These are phyloP conservation scores for Emergomyces orientalis DNA, from an alignment of 2,329 filamentous ascomycete species.

Conservation along the genomic window DNA sequence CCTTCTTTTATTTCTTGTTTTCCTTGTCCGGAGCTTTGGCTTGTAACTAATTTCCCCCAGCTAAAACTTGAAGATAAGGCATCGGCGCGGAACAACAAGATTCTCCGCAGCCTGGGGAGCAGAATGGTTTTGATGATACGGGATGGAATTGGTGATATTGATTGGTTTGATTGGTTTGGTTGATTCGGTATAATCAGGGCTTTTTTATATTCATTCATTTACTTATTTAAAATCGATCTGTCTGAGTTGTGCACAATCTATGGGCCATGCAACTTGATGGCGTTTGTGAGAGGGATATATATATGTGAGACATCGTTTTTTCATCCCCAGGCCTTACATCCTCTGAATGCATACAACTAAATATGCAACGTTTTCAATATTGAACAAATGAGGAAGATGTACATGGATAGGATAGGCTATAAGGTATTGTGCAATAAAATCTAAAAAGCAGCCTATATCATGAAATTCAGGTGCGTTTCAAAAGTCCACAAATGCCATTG, in stretches of 20 bases:
- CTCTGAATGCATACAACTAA: too few relatives aligned
- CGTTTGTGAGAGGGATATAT: background rate
- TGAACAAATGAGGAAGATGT: background rate
- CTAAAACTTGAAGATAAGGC: background rate
- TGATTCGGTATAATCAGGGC: background rate
- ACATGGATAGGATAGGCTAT: background rate
- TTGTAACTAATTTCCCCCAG: background rate
- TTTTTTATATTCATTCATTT: background rate
- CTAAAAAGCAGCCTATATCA: background rate
- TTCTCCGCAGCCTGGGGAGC: background rate
- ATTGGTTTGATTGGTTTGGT: background rate
- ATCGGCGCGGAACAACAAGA: constrained; percentile 4
- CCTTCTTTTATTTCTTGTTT: background rate
- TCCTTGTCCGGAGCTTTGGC: background rate
- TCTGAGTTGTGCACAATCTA: background rate
- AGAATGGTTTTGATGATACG: background rate
- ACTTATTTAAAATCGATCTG: background rate
- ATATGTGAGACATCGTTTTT: background rate
- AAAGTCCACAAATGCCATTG: background rate
- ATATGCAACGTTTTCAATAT: background rate
- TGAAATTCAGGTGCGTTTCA: background rate
- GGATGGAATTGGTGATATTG: background rate
- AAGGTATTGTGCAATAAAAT: background rate
- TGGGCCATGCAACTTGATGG: background rate
- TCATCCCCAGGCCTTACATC: too few relatives aligned